Percentiles rank a stretch among this genome's conserved stretches.
phyloP scores from a whole-genome alignment of 1,284 basidiomycete genomes.

The Cerioporus squamosus region DNA sequence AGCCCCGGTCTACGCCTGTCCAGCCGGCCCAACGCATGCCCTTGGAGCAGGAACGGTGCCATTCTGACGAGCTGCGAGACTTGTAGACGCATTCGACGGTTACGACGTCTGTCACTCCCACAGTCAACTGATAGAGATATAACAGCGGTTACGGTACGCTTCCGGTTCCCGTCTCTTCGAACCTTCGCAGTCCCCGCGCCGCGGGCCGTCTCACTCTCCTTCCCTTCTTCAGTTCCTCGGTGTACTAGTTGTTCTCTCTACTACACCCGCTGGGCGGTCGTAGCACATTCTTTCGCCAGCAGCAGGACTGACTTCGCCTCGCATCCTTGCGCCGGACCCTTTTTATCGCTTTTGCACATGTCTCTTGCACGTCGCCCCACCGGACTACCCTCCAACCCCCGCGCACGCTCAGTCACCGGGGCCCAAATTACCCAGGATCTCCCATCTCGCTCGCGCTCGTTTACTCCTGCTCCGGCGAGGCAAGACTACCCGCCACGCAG shows the following conservation, averaged over 20 bases:
- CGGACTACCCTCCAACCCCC: slow-evolving; percentile 35
- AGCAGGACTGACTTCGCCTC: slow-evolving; percentile 22
- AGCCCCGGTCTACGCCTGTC: slow-evolving; percentile 4
- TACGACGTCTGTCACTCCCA: slow-evolving; percentile 20
- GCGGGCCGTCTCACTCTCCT: slow-evolving; percentile 5
- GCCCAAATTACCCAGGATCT: background rate
- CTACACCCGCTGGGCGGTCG: slow-evolving; percentile 28
- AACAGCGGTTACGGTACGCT: slow-evolving; percentile 10
- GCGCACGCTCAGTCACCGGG: slow-evolving; percentile 22
- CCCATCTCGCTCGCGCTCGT: slow-evolving; percentile 28
- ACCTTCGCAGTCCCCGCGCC: background rate
- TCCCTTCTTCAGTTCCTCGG: slow-evolving; percentile 13
- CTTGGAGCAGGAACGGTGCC: background rate
- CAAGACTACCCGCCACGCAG: slow-evolving; percentile 27
- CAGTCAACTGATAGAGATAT: slow-evolving; percentile 14
- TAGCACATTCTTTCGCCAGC: slow-evolving; percentile 15
- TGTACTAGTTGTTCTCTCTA: slow-evolving; percentile 21
- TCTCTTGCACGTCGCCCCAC: slow-evolving; percentile 30
- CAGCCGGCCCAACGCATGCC: background rate
- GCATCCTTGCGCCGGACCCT: slow-evolving; percentile 6
- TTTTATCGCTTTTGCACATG: slow-evolving; percentile 20
- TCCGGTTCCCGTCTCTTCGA: background rate
- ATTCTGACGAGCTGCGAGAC: slow-evolving; percentile 4
- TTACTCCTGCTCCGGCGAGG: slow-evolving; percentile 9
- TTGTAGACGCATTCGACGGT: slow-evolving; percentile 7